Conservation (phyloP, 1,139 yeast genomes). For the Geotrichum aggregatum region DNA sequence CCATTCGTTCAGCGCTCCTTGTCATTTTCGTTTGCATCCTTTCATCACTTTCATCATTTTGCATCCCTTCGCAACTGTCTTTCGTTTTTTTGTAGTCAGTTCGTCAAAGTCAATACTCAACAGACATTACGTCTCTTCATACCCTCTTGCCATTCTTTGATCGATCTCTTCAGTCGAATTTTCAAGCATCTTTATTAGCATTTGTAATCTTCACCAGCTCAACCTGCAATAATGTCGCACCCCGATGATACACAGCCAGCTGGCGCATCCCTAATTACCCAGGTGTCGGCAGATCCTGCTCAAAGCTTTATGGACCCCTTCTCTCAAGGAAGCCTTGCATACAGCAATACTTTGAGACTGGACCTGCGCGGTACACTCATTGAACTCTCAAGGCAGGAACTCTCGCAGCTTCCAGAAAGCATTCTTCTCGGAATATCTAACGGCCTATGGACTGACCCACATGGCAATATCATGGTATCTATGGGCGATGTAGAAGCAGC, state of each 20-base stretch:
- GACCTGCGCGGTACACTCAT: constrained; percentile 61
- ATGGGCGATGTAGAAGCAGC: constrained; percentile 23
- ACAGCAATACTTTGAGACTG: constrained; percentile 45
- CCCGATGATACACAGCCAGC: neutral
- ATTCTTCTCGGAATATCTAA: constrained; percentile 83
- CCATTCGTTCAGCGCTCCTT: too few relatives aligned
- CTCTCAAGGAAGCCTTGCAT: neutral
- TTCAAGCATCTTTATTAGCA: too few relatives aligned
- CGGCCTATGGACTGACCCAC: constrained; percentile 74
- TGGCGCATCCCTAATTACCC: constrained; percentile 35
- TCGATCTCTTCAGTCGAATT: too few relatives aligned
- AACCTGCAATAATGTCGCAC: neutral
- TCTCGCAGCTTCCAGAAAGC: constrained; percentile 87
- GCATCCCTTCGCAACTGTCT: too few relatives aligned
- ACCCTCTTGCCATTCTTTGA: too few relatives aligned
- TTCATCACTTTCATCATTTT: too few relatives aligned
- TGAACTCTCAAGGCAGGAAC: constrained; percentile 77
- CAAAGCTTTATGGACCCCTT: constrained; percentile 14
- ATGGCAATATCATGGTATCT: constrained; percentile 50
- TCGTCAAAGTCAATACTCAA: too few relatives aligned
- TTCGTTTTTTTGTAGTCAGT: too few relatives aligned
- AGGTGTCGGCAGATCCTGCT: constrained; percentile 28
- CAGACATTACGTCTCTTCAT: too few relatives aligned
- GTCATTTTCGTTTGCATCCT: too few relatives aligned
- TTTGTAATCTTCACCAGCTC: too few relatives aligned